These are phyloP conservation scores for Trypanosoma brucei DNA, from an alignment of 208 protist species.

Conservation along the genomic window DNA sequence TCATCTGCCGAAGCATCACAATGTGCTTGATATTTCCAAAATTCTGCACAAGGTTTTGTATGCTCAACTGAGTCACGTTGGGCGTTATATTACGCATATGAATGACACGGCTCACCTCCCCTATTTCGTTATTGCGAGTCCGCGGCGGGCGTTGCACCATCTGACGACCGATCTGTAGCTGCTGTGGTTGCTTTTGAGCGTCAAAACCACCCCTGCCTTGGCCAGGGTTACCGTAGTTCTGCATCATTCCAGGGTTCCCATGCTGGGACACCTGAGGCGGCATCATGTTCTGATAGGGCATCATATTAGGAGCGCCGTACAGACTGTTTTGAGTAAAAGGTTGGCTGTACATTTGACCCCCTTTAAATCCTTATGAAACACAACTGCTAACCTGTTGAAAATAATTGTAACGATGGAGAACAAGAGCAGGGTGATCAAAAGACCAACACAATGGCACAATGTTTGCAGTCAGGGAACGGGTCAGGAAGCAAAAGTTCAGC, in stretches of 20 bases:
- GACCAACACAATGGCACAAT: not conserved
- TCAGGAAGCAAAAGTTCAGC: too few relatives aligned
- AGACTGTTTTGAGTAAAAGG: constrained; percentile 59
- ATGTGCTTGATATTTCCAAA: constrained; percentile 90
- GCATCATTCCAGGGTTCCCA: constrained; percentile 38
- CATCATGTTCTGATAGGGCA: constrained; percentile 51
- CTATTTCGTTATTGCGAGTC: constrained; percentile 85
- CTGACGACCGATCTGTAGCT: constrained; percentile 16
- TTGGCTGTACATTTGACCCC: constrained; percentile 63
- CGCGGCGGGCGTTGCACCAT: constrained; percentile 20
- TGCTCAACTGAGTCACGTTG: constrained; percentile 87
- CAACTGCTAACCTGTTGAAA: constrained; percentile 5
- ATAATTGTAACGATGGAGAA: not conserved
- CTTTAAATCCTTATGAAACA: not conserved
- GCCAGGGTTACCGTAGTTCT: constrained; percentile 35
- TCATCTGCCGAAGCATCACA: constrained; percentile 92
- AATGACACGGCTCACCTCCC: constrained; percentile 76
- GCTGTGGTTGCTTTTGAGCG: constrained; percentile 9
- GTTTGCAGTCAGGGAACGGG: too few relatives aligned
- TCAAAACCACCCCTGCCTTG: constrained; percentile 33
- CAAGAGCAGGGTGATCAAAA: not conserved
- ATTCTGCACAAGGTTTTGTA: constrained; percentile 80
- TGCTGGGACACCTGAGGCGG: constrained; percentile 19
- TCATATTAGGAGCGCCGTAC: constrained; percentile 69
- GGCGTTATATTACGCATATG: constrained; percentile 90